These are phyloP conservation scores for Hapsidospora chrysogenum DNA, from an alignment of 495 filamentous ascomycete genomes.

Conservation along the genomic window DNA sequence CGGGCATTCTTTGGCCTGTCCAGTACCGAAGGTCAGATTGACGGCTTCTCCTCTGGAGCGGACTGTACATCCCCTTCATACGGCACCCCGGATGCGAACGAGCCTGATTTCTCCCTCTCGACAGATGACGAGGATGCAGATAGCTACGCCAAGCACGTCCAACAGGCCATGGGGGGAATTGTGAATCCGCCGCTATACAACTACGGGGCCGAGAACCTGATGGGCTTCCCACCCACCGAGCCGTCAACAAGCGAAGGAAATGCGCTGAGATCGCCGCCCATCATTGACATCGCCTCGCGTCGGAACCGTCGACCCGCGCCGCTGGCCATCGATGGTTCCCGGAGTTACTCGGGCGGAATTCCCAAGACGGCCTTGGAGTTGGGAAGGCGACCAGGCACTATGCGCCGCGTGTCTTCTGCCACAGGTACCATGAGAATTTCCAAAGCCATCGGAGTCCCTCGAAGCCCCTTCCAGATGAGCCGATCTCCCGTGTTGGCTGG, in stretches of 20 bases:
- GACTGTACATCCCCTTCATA: background rate
- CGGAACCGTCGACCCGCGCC: constrained; percentile 27
- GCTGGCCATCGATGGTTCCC: constrained; percentile 17
- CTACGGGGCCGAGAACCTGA: too few species aligned
- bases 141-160: background rate
- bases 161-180: background rate
- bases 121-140: background rate
- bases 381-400: constrained; percentile 19
- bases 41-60: too few species aligned
- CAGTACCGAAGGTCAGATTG: too few species aligned
- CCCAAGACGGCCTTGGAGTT: constrained; percentile 22
- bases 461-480: constrained; percentile 16
- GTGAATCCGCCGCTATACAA: too few species aligned
- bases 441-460: constrained; percentile 20
- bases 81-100: background rate
- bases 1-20: too few species aligned
- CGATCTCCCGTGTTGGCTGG: constrained; percentile 17
- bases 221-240: background rate
- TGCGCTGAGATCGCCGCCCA: constrained; percentile 1
- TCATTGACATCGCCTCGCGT: constrained; percentile 28
- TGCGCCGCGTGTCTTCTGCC: constrained; percentile 29
- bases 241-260: background rate
- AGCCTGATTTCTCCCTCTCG: background rate
- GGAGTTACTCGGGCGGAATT: constrained; percentile 15
- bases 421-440: constrained; percentile 19